Evolutionary conservation across 306 rosid species (phyloP).

Genomic region (Chamaecrista fasciculata): DNA sequence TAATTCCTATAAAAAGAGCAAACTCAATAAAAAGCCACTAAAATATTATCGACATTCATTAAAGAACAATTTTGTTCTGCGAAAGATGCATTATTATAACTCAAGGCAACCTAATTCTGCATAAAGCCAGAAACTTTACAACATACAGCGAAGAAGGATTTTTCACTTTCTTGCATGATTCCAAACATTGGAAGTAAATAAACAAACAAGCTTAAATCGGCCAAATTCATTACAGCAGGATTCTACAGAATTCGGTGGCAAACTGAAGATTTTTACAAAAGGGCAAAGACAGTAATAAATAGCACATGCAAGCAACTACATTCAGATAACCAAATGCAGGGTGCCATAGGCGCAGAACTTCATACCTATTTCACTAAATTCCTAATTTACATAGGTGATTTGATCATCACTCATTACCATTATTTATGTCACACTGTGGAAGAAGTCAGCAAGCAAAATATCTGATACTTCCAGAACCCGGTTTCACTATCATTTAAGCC

Average conservation of each 20-base stretch:
- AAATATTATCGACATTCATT: neutral
- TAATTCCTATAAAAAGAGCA: conserved; percentile 1
- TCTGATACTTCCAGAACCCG: conserved; percentile 8
- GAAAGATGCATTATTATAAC: conserved; percentile 9
- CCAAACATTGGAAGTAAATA: neutral
- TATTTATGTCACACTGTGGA: conserved; percentile 27
- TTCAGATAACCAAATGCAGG: neutral
- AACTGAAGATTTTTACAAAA: conserved; percentile 23
- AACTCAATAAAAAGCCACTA: neutral
- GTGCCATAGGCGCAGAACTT: neutral
- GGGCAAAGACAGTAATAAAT: neutral
- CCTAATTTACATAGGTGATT: conserved; percentile 19
- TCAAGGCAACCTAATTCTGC: neutral
- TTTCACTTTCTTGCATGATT: neutral
- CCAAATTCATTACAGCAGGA: conserved; percentile 5
- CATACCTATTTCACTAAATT: neutral
- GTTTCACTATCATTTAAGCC: neutral
- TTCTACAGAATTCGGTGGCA: conserved; percentile 14
- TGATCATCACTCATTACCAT: conserved; percentile 29
- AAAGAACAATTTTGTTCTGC: neutral
- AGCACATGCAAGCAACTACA: conserved; percentile 13
- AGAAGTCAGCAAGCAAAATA: conserved; percentile 26
- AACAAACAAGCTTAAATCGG: neutral
- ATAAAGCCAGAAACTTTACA: neutral
- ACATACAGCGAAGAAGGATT: neutral